Conservation (phyloP, 78 protist genomes). For the Isochrysis galbana region DNA sequence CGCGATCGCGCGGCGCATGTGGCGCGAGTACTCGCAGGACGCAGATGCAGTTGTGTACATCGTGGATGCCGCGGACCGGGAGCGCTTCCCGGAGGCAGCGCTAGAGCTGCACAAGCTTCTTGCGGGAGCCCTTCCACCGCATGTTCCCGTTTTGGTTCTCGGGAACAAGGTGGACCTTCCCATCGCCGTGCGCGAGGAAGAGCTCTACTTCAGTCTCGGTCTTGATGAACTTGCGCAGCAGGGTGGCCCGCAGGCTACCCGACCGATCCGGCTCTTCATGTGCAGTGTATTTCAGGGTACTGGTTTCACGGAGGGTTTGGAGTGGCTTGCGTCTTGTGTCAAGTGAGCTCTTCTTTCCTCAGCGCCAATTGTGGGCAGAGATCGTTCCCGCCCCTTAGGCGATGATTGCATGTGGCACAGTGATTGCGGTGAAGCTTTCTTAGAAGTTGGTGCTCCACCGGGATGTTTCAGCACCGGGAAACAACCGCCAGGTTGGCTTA, state of each 20-base stretch:
- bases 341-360: neutral
- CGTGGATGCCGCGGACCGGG: slow-evolving; percentile 27
- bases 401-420: too few species aligned
- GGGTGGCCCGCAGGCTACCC: neutral
- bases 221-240: neutral
- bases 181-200: neutral
- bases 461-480: too few species aligned
- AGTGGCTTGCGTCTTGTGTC: neutral
- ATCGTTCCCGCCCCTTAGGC: too few species aligned
- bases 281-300: neutral
- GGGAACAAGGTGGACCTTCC: slow-evolving; percentile 31
- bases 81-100: slow-evolving; percentile 3
- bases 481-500: too few species aligned
- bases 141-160: neutral
- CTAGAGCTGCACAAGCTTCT: slow-evolving; percentile 19
- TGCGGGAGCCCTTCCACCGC: neutral
- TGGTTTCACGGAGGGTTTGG: neutral
- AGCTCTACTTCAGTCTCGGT: neutral
- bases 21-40: neutral
- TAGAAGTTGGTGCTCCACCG: too few species aligned
- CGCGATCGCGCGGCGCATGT: slow-evolving; percentile 36
- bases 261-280: slow-evolving; percentile 7
- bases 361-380: too few species aligned
- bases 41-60: neutral
- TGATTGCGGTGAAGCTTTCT: too few species aligned